A percentile compares a stretch with the other conserved stretches of the same genome.
phyloP scores from a whole-genome alignment of 345 rosid genomes.

The Nephelium lappaceum region DNA sequence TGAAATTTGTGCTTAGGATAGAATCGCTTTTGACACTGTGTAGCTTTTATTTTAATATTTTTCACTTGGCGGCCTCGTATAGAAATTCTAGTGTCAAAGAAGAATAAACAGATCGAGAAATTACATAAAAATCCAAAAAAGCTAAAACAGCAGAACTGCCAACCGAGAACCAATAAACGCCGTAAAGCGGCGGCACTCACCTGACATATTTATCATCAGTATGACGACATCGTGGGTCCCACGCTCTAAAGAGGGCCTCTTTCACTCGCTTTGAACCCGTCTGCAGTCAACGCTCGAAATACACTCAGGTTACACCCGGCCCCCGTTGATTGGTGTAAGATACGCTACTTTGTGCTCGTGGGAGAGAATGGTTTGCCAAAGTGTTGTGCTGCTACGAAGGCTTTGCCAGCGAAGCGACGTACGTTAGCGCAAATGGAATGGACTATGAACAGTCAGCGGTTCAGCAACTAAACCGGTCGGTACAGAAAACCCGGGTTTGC shows the following conservation, averaged over 20 bases:
- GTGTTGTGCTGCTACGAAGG: not conserved
- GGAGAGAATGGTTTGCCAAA: not conserved
- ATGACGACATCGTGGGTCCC: not conserved
- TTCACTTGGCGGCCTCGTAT: no score
- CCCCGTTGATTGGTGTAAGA: not conserved
- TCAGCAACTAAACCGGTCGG: not conserved
- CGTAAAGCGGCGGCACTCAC: not conserved
- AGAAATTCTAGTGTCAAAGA: no score
- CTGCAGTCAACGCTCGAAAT: not conserved
- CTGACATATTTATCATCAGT: not conserved
- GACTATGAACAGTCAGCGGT: not conserved
- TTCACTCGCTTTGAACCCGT: not conserved
- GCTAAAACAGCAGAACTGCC: not conserved
- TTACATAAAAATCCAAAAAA: not conserved
- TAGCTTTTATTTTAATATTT: no score
- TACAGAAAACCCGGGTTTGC: slow-evolving; percentile 8
- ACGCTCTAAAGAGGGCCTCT: no score
- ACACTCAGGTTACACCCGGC: not conserved
- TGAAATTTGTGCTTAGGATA: no score
- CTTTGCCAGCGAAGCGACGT: not conserved
- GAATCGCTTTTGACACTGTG: no score
- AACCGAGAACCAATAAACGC: not conserved
- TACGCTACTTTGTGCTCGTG: not conserved
- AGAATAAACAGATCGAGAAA: no score
- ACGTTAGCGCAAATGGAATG: not conserved